phyloP scores from a whole-genome alignment of 2,329 filamentous ascomycete genomes.

The Pseudonectria foliicola region DNA sequence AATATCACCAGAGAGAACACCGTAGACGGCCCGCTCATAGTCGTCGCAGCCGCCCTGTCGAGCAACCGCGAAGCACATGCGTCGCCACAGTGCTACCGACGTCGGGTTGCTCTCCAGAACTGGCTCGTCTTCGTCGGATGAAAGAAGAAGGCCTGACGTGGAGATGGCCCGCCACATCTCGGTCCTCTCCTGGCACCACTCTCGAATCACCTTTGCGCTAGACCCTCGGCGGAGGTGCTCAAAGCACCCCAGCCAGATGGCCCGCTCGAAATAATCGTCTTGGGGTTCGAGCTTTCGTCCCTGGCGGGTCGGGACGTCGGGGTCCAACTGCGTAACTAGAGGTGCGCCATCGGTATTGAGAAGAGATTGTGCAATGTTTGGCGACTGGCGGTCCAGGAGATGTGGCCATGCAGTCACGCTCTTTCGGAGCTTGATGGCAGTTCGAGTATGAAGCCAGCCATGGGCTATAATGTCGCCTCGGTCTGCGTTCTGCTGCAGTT shows the following conservation, averaged over 20 bases:
- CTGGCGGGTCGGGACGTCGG: slow-evolving; percentile 81
- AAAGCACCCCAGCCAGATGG: slow-evolving; percentile 91
- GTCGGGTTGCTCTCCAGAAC: slow-evolving; percentile 29
- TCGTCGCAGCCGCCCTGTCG: slow-evolving; percentile 63
- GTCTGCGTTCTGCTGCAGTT: slow-evolving; percentile 69
- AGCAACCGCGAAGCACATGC: slow-evolving; percentile 66
- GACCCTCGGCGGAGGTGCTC: slow-evolving; percentile 85
- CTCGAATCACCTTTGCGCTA: slow-evolving; percentile 63
- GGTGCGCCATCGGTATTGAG: slow-evolving; percentile 53
- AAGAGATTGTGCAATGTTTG: slow-evolving; percentile 48
- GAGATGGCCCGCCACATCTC: slow-evolving; percentile 86
- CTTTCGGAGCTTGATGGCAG: slow-evolving; percentile 85
- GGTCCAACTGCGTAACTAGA: slow-evolving; percentile 82
- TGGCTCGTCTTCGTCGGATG: slow-evolving; percentile 38
- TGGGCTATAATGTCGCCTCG: slow-evolving; percentile 75
- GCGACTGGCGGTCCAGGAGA: slow-evolving; percentile 55
- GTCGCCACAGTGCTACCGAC: slow-evolving; percentile 62
- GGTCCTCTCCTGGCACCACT: slow-evolving; percentile 79
- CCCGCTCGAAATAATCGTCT: slow-evolving; percentile 82
- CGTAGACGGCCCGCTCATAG: slow-evolving; percentile 86
- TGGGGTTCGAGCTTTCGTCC: slow-evolving; percentile 67
- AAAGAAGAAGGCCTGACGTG: slow-evolving; percentile 64
- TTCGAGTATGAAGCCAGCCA: slow-evolving; percentile 88
- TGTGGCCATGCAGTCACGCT: slow-evolving; percentile 62
- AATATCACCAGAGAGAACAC: slow-evolving; percentile 79